These are phyloP conservation scores for Coemansia sp. DNA, from an alignment of 192 early-diverging fungal genomes.

Conservation along the genomic window DNA sequence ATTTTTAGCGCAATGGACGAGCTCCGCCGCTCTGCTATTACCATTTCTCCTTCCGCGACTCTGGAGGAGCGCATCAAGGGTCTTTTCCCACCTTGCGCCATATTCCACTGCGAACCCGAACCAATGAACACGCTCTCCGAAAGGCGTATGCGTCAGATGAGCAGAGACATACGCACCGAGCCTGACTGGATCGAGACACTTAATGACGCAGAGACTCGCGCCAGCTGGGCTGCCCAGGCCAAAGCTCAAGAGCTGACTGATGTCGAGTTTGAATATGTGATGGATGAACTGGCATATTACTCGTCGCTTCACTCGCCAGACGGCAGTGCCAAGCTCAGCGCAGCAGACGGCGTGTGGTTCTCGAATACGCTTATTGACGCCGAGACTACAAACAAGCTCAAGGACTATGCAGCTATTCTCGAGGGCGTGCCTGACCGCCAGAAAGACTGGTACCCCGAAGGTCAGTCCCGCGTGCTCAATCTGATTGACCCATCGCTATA, in stretches of 20 bases:
- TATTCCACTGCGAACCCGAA: not conserved
- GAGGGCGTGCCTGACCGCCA: too few species aligned
- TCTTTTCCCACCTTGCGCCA: not conserved
- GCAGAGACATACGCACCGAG: slow-evolving; percentile 36
- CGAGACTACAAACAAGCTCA: too few species aligned
- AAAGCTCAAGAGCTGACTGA: slow-evolving; percentile 17
- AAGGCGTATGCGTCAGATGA: not conserved
- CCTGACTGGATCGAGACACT: slow-evolving; percentile 26
- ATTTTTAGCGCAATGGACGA: not conserved
- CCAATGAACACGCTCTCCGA: not conserved
- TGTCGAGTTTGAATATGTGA: slow-evolving; percentile 13
- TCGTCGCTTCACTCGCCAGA: slow-evolving; percentile 13
- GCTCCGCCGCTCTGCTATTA: not conserved
- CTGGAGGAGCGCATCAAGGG: not conserved
- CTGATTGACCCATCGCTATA: slow-evolving; percentile 51
- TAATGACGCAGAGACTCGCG: slow-evolving; percentile 12
- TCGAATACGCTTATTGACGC: too few species aligned
- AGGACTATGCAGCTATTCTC: too few species aligned
- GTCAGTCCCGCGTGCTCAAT: slow-evolving; percentile 41
- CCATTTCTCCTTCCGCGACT: not conserved
- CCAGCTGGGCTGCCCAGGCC: slow-evolving; percentile 3
- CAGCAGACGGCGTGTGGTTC: slow-evolving; percentile 6
- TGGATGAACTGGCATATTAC: slow-evolving; percentile 34
- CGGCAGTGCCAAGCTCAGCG: not conserved
- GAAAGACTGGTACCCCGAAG: slow-evolving; percentile 45